A percentile compares a stretch with the other conserved stretches of the same genome.
Evolutionary conservation across 2,329 filamentous ascomycete species (phyloP).

Genomic region (Fusarium sp.): DNA sequence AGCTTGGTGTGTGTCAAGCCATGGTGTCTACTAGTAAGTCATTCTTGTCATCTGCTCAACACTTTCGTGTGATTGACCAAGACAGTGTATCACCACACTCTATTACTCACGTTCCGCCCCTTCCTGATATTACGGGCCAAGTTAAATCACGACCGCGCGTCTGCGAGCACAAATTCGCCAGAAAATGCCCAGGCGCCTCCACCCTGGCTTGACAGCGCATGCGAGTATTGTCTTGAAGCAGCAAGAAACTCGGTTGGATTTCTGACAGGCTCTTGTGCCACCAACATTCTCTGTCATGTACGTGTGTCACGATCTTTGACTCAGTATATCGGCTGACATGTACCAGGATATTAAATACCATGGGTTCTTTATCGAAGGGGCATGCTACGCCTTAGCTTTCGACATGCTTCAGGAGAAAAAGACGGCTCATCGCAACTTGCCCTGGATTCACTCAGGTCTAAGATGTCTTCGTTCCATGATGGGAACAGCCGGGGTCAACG

Average conservation of each 20-base stretch:
- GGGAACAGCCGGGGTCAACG: slow-evolving; percentile 34
- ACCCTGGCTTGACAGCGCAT: slow-evolving; percentile 61
- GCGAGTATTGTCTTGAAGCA: slow-evolving; percentile 58
- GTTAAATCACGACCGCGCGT: slow-evolving; percentile 53
- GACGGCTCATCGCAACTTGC: slow-evolving; percentile 56
- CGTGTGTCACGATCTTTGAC: not conserved
- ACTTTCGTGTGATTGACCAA: not conserved
- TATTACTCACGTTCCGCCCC: slow-evolving; percentile 60
- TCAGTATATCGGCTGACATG: slow-evolving; percentile 10
- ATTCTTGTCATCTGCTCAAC: not conserved
- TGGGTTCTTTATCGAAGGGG: slow-evolving; percentile 60
- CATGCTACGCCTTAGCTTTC: slow-evolving; percentile 59
- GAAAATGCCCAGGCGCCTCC: slow-evolving; percentile 42
- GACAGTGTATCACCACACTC: slow-evolving; percentile 60
- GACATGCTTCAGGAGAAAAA: slow-evolving; percentile 59
- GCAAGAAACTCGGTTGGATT: slow-evolving; percentile 59
- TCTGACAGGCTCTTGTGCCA: slow-evolving; percentile 57
- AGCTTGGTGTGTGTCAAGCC: slow-evolving; percentile 58
- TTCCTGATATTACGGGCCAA: slow-evolving; percentile 62
- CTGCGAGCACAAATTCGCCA: slow-evolving; percentile 9
- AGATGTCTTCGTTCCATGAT: slow-evolving; percentile 56
- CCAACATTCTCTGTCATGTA: slow-evolving; percentile 59
- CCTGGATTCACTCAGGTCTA: slow-evolving; percentile 58
- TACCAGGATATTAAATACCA: slow-evolving; percentile 61
- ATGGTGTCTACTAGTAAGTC: slow-evolving; percentile 58